These are phyloP conservation scores for Moesziomyces sp. DNA, from an alignment of 1,284 basidiomycete genomes.

Conservation along the genomic window DNA sequence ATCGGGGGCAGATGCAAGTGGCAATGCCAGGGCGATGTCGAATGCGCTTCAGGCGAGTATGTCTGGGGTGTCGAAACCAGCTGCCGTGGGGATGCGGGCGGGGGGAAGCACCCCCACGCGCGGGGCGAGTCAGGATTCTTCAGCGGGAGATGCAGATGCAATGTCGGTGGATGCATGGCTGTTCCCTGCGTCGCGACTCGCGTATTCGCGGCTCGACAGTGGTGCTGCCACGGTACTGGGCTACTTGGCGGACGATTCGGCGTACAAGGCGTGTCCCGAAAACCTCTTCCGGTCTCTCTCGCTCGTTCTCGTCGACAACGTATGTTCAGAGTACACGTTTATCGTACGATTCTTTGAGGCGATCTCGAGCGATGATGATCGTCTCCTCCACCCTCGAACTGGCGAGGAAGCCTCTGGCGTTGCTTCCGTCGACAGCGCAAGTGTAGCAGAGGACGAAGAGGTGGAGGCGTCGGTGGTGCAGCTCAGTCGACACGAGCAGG, in stretches of 20 bases:
- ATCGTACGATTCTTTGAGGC: constrained; percentile 62
- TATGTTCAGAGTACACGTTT: constrained; percentile 64
- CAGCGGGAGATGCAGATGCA: constrained; percentile 8
- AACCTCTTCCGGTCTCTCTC: constrained; percentile 60
- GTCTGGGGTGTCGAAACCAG: constrained; percentile 4
- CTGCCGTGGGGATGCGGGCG: background rate
- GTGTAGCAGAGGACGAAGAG: constrained; percentile 17
- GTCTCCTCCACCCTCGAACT: too few species aligned
- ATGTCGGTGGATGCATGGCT: constrained; percentile 42
- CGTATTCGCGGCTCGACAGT: constrained; percentile 43
- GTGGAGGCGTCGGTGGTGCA: constrained; percentile 45
- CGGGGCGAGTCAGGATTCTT: constrained; percentile 7
- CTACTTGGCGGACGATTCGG: constrained; percentile 60
- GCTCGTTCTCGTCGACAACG: constrained; percentile 63
- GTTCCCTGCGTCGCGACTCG: constrained; percentile 34
- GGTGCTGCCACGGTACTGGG: constrained; percentile 54
- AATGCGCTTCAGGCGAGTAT: constrained; percentile 13
- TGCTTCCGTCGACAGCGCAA: constrained; percentile 15
- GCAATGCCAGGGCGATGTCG: background rate
- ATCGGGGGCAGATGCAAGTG: background rate
- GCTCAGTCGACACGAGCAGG: constrained; percentile 38
- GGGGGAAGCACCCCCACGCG: constrained; percentile 5
- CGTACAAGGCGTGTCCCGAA: constrained; percentile 52
- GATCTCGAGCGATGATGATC: constrained; percentile 1
- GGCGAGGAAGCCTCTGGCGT: background rate